These are phyloP conservation scores for Scutellaria minor DNA, from an alignment of 257 asterid genomes.

Conservation along the genomic window DNA sequence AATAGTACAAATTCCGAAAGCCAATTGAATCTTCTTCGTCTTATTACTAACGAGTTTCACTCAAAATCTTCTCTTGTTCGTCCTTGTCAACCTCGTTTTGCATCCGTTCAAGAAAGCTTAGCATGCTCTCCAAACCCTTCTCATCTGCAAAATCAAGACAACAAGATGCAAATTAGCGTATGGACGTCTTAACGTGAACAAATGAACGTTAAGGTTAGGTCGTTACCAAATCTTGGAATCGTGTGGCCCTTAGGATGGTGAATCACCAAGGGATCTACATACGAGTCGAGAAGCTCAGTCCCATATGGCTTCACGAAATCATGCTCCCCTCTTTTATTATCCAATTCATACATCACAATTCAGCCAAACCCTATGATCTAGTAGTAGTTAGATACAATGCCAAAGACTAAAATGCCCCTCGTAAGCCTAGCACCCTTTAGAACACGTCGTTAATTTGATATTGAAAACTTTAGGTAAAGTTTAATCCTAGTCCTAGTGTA, in stretches of 20 bases:
- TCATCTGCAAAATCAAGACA: conserved; percentile 49
- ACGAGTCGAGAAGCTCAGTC: conserved; percentile 60
- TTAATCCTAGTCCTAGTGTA: no score
- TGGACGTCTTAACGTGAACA: neutral
- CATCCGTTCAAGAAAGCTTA: conserved; percentile 59
- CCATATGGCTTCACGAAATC: conserved; percentile 71
- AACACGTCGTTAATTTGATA: no score
- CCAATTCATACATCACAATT: neutral
- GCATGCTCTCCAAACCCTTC: conserved; percentile 53
- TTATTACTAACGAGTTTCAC: conserved; percentile 21
- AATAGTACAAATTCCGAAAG: neutral
- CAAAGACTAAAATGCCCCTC: no score
- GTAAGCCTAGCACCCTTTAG: no score
- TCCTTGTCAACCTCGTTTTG: conserved; percentile 45
- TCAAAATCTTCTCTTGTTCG: conserved; percentile 31
- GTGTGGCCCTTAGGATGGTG: conserved; percentile 88
- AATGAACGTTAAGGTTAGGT: conserved; percentile 14
- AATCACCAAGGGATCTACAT: conserved; percentile 71
- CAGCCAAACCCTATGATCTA: conserved; percentile 17
- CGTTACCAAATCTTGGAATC: conserved; percentile 81
- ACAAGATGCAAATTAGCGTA: neutral
- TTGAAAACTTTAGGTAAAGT: neutral
- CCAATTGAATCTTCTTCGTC: neutral
- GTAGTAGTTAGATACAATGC: neutral
- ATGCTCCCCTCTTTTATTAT: conserved; percentile 60